A percentile compares a stretch with the other conserved stretches of the same genome.
Evolutionary conservation across 768 basidiomycete genomes (phyloP).

Genomic region (Amanita polypyramis): DNA sequence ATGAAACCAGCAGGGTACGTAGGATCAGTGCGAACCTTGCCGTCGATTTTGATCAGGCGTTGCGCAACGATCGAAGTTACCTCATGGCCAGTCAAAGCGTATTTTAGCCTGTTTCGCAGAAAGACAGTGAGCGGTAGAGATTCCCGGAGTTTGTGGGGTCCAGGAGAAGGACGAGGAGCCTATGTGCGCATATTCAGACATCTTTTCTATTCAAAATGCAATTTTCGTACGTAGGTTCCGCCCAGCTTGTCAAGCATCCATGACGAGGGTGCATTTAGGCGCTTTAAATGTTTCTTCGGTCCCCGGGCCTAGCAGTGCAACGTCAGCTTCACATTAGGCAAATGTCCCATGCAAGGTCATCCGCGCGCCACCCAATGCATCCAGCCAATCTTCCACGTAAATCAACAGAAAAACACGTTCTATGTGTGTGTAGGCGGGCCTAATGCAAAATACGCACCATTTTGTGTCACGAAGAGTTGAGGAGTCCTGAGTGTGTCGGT

Average conservation of each 20-base stretch:
- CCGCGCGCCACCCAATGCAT: constrained; percentile 24
- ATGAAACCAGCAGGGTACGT: constrained; percentile 97
- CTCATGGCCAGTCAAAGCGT: constrained; percentile 94
- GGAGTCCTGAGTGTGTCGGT: constrained; percentile 34
- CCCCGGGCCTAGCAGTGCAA: constrained; percentile 65
- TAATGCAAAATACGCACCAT: constrained; percentile 32
- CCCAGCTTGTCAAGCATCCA: constrained; percentile 99
- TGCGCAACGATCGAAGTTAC: constrained; percentile 92
- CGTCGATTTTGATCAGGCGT: constrained; percentile 96
- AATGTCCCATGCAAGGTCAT: constrained; percentile 24
- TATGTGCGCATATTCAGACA: constrained; percentile 17
- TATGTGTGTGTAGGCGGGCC: constrained; percentile 14
- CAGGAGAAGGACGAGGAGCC: constrained; percentile 95
- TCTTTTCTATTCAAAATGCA: neutral
- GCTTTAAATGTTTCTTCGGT: constrained; percentile 99
- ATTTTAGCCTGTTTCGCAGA: constrained; percentile 98
- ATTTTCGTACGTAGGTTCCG: constrained; percentile 75
- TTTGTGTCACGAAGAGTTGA: constrained; percentile 30
- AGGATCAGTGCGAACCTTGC: constrained; percentile 95
- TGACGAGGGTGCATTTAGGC: constrained; percentile 91
- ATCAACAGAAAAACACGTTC: constrained; percentile 13
- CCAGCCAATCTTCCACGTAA: constrained; percentile 21
- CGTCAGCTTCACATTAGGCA: constrained; percentile 12
- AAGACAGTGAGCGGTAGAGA: constrained; percentile 95
- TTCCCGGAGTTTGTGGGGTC: constrained; percentile 99